These are phyloP conservation scores for Penicillium salamii DNA, from an alignment of 495 filamentous ascomycete species.

Conservation along the genomic window DNA sequence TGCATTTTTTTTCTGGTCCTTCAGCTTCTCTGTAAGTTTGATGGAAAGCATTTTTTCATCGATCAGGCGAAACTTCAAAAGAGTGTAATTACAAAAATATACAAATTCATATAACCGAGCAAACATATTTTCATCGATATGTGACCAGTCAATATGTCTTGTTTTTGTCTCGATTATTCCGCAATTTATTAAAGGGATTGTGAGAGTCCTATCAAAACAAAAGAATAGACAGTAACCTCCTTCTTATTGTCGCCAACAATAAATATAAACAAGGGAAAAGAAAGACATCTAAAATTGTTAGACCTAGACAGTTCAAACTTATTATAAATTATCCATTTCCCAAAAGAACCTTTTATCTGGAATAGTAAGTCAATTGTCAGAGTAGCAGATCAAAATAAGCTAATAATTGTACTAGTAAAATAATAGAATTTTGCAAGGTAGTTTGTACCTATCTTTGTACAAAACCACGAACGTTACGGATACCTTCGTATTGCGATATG, in stretches of 20 bases:
- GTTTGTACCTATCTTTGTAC: no score
- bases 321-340: neutral
- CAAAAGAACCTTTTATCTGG: neutral
- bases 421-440: no score
- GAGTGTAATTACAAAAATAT: conserved; percentile 22
- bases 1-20: neutral
- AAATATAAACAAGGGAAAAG: conserved; percentile 21
- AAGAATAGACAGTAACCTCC: conserved; percentile 22
- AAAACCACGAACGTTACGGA: no score
- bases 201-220: conserved; percentile 18
- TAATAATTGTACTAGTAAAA: no score
- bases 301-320: conserved; percentile 1
- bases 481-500: no score
- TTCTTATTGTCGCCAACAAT: conserved; percentile 15
- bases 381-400: no score
- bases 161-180: conserved; percentile 20
- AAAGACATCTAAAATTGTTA: conserved; percentile 7
- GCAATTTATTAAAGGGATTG: conserved; percentile 20
- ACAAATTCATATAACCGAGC: conserved; percentile 27
- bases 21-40: neutral
- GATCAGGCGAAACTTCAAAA: conserved; percentile 6
- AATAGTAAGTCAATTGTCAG: no score
- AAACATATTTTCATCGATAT: conserved; percentile 26
- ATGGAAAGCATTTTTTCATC: neutral
- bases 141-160: conserved; percentile 19